phyloP scores from a whole-genome alignment of 768 basidiomycete genomes.

The Lactarius deliciosus region DNA sequence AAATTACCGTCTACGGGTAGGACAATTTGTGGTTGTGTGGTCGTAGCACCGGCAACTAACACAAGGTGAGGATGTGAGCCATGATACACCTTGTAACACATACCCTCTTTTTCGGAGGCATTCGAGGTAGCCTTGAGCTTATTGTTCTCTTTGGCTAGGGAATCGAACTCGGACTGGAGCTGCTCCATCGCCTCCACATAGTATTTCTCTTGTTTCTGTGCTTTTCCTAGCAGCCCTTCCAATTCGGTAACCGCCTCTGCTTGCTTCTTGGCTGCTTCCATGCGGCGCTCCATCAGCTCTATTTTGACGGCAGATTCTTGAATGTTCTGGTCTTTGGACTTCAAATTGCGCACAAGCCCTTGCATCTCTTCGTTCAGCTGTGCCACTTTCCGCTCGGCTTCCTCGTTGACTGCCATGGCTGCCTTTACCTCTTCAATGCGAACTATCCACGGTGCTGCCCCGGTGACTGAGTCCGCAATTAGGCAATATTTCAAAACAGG shows the following conservation, averaged over 20 bases:
- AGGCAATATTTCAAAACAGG: constrained; percentile 3
- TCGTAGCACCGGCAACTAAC: constrained; percentile 45
- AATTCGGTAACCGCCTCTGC: constrained; percentile 80
- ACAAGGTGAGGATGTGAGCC: constrained; percentile 19
- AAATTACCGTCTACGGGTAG: constrained; percentile 73
- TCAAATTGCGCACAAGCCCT: constrained; percentile 78
- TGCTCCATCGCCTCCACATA: constrained; percentile 95
- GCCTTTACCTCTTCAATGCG: constrained; percentile 83
- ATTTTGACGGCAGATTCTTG: constrained; percentile 92
- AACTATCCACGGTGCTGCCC: constrained; percentile 80
- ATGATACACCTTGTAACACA: constrained; percentile 29
- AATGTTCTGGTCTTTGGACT: constrained; percentile 83
- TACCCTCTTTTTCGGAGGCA: constrained; percentile 72
- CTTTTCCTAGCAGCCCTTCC: constrained; percentile 75
- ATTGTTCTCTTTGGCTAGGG: constrained; percentile 82
- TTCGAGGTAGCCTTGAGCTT: constrained; percentile 71
- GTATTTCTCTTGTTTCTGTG: constrained; percentile 82
- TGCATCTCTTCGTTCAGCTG: constrained; percentile 90
- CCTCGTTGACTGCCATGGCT: constrained; percentile 79
- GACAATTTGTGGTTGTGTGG: constrained; percentile 57
- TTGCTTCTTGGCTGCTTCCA: constrained; percentile 90
- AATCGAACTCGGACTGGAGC: constrained; percentile 84
- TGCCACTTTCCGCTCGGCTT: constrained; percentile 85
- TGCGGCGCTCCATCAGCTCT: constrained; percentile 89
- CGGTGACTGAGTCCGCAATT: constrained; percentile 51